Conservation (phyloP, 345 rosid genomes). For the Eutrema japonicum region DNA sequence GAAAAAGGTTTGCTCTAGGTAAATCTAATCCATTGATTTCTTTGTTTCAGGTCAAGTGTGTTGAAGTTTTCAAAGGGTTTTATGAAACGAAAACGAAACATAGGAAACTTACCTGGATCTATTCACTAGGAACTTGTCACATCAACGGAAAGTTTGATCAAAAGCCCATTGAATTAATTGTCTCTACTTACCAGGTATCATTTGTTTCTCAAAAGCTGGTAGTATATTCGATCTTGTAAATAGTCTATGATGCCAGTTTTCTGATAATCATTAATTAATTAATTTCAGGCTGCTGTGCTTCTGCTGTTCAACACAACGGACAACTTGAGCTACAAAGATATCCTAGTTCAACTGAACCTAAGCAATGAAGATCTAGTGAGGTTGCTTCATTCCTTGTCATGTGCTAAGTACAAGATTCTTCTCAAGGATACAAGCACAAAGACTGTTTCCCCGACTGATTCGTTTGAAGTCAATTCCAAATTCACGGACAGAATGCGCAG, state of each 20-base stretch:
- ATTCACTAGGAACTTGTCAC: conserved; percentile 68
- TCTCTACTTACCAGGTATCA: conserved; percentile 76
- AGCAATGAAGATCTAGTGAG: conserved; percentile 83
- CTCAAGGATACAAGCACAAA: conserved; percentile 66
- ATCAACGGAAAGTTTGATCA: conserved; percentile 62
- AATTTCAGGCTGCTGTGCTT: conserved; percentile 77
- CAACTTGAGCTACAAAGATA: conserved; percentile 78
- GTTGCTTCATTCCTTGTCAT: conserved; percentile 86
- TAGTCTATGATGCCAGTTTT: background rate
- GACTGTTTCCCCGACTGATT: conserved; percentile 58
- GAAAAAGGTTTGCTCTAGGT: conserved; percentile 3
- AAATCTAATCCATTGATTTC: conserved; percentile 1
- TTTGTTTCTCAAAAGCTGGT: conserved; percentile 4
- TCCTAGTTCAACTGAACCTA: conserved; percentile 79
- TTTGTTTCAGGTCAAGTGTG: conserved; percentile 66
- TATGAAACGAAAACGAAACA: conserved; percentile 58
- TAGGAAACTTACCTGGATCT: conserved; percentile 73
- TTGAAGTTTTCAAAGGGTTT: conserved; percentile 63
- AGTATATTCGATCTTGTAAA: background rate
- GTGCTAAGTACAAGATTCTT: conserved; percentile 85
- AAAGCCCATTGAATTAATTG: conserved; percentile 60
- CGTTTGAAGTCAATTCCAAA: conserved; percentile 73
- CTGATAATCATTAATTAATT: background rate
- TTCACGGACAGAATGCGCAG: conserved; percentile 92
- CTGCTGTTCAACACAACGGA: conserved; percentile 85